A percentile compares a stretch with the other conserved stretches of the same genome.
These are phyloP conservation scores for Cutaneotrichosporon cutaneum DNA, from an alignment of 1,284 basidiomycete species.

Conservation along the genomic window DNA sequence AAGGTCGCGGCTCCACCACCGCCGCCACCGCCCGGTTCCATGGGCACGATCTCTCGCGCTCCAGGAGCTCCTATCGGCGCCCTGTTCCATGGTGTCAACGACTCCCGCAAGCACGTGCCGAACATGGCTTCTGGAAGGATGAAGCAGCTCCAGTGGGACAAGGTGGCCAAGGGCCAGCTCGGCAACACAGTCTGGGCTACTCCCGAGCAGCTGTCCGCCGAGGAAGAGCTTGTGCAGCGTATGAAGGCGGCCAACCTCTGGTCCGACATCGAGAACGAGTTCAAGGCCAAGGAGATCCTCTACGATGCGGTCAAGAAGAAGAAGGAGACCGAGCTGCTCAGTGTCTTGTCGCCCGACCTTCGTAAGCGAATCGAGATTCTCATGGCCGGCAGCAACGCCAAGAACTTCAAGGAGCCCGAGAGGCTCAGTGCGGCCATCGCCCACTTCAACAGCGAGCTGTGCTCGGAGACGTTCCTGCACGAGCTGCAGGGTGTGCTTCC, in stretches of 20 bases:
- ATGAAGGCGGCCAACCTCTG: slow-evolving; percentile 82
- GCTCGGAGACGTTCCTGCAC: slow-evolving; percentile 80
- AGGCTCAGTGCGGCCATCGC: slow-evolving; percentile 78
- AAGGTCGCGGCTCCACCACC: slow-evolving; percentile 19
- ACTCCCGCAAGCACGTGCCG: slow-evolving; percentile 74
- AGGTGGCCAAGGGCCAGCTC: slow-evolving; percentile 75
- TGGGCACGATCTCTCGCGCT: slow-evolving; percentile 31
- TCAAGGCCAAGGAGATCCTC: slow-evolving; percentile 93
- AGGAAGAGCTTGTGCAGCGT: slow-evolving; percentile 73
- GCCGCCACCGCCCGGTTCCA: slow-evolving; percentile 16
- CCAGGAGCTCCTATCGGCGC: slow-evolving; percentile 43
- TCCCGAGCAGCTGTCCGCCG: slow-evolving; percentile 63
- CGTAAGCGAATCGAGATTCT: slow-evolving; percentile 90
- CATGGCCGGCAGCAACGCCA: slow-evolving; percentile 69
- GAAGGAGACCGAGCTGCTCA: slow-evolving; percentile 77
- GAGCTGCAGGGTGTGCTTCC: slow-evolving; percentile 83
- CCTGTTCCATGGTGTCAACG: slow-evolving; percentile 41
- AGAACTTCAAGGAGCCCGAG: slow-evolving; percentile 70
- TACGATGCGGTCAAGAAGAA: slow-evolving; percentile 60
- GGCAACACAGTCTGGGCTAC: slow-evolving; percentile 84
- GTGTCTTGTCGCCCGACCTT: slow-evolving; percentile 84
- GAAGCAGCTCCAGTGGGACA: slow-evolving; percentile 99
- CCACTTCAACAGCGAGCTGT: slow-evolving; percentile 78
- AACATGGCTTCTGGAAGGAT: slow-evolving; percentile 85
- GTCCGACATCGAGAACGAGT: slow-evolving; percentile 96